A percentile compares a stretch with the other conserved stretches of the same genome.
These are phyloP conservation scores for Talaromyces sp. DNA, from an alignment of 2,329 filamentous ascomycete species.

Conservation along the genomic window DNA sequence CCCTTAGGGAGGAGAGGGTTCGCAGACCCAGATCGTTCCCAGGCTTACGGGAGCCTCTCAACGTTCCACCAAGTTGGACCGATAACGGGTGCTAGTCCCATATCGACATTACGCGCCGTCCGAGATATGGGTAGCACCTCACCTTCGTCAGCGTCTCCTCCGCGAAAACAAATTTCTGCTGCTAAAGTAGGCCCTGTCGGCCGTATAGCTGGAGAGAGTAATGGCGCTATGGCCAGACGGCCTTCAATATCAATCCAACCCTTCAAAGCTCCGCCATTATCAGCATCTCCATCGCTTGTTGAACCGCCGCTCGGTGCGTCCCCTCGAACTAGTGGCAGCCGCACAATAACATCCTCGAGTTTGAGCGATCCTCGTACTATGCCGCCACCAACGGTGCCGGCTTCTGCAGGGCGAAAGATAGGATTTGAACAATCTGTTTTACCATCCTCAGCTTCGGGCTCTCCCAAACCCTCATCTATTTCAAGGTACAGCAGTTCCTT, in stretches of 20 bases:
- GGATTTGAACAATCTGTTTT: conserved; percentile 55
- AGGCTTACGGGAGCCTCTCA: conserved; percentile 84
- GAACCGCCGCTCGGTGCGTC: conserved; percentile 51
- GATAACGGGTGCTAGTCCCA: conserved; percentile 74
- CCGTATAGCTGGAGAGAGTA: conserved; percentile 47
- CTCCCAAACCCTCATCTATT: conserved; percentile 74
- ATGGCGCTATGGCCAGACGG: conserved; percentile 58
- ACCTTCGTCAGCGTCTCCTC: conserved; percentile 49
- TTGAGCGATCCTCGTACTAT: conserved; percentile 41
- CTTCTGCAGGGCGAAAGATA: conserved; percentile 37
- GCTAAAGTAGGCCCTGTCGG: conserved; percentile 31
- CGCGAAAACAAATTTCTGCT: conserved; percentile 47
- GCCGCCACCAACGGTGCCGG: conserved; percentile 37
- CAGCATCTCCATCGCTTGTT: conserved; percentile 69
- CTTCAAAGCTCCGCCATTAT: conserved; percentile 95
- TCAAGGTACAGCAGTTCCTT: conserved; percentile 93
- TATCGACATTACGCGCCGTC: conserved; percentile 74
- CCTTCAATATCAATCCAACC: conserved; percentile 89
- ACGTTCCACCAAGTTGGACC: conserved; percentile 80
- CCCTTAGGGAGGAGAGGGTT: conserved; percentile 57
- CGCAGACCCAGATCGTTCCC: conserved; percentile 61
- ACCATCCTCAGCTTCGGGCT: conserved; percentile 67
- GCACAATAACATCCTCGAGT: conserved; percentile 34
- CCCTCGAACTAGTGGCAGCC: conserved; percentile 49
- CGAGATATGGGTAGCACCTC: conserved; percentile 51